Base-by-base conservation (phyloP, 176 grass and related monocot species). In the Pontederia crassipes region DNA sequence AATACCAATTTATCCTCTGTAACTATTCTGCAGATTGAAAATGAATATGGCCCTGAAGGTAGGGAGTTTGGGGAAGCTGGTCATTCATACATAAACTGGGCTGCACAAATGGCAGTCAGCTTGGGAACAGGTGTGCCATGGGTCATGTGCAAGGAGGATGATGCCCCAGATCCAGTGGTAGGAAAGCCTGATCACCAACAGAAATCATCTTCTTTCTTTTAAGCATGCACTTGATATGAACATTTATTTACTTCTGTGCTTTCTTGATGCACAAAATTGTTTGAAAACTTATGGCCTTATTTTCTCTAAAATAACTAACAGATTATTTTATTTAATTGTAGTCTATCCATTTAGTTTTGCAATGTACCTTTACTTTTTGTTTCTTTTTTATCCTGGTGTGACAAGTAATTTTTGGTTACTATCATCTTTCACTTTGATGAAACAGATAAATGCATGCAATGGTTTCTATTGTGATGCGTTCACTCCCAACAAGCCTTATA, bases 131-230 rank as follows among this genome's bases (percentile, higher is more conserved):
- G 94, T 71, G 94, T 98, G 17, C 94, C 94, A 2, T 98, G 94
- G 94, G 84, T 98, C 28, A 98, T 98, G 94, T 98, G 94, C 82
- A 98, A 98, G 70, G 82, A 98, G 70, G 94, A 98, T 13, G 94
- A 98, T 17, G 94, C 94, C 59, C 94, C 94, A 16, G 94, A 98
- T 77, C 88, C 88, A 85, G 74, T 98, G 94, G 94, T 98, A 92
- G 35, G 59, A 20, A 49, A 35, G 78, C 63, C 45, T 71, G 9
- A 54, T 70, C 1, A 24, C 12, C 10, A 27, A 61, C 69, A n/a
- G 48, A 9, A 51, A 62, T 61, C 14, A 27, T 68, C 28, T 20
- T 15, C 61, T 66, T 11, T 28, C n/a, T 17, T 8, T 51, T 65
- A 26, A 14, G 18, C 1, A 8, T 26, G 45, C 12, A 4, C 28